phyloP scores from a whole-genome alignment of 768 basidiomycete genomes.

The Auriscalpium vulgare region DNA sequence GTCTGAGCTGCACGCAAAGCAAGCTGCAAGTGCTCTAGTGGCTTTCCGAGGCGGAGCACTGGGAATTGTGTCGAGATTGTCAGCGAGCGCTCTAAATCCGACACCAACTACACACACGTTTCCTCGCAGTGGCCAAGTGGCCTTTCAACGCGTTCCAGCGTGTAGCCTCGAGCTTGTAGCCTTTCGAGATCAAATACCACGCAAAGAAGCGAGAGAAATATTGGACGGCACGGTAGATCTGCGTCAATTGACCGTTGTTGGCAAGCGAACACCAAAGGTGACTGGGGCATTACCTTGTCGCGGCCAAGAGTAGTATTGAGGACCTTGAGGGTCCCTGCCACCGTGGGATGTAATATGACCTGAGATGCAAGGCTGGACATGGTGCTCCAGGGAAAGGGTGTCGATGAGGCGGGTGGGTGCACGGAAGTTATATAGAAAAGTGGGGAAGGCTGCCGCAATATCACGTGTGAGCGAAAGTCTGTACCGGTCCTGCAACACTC shows the following conservation, averaged over 20 bases:
- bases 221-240: slow-evolving; percentile 88
- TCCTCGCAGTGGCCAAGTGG: slow-evolving; percentile 78
- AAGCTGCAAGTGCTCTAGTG: slow-evolving; percentile 87
- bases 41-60: slow-evolving; percentile 94
- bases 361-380: slow-evolving; percentile 54
- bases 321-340: slow-evolving; percentile 70
- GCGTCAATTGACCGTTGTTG: neutral
- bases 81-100: neutral
- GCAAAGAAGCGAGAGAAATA: slow-evolving; percentile 86
- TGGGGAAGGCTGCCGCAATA: neutral
- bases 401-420: neutral
- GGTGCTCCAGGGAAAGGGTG: neutral
- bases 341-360: slow-evolving; percentile 76
- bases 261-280: neutral
- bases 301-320: slow-evolving; percentile 77
- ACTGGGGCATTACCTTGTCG: slow-evolving; percentile 62
- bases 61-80: neutral
- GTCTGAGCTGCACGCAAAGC: slow-evolving; percentile 65
- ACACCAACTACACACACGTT: slow-evolving; percentile 40
- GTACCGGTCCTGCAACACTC: too few species aligned
- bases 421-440: neutral
- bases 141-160: slow-evolving; percentile 81
- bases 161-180: slow-evolving; percentile 60
- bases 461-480: neutral
- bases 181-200: slow-evolving; percentile 68